Evolutionary conservation across 495 filamentous ascomycete genomes (phyloP).

Genomic region (Diplogelasinospora grovesii): DNA sequence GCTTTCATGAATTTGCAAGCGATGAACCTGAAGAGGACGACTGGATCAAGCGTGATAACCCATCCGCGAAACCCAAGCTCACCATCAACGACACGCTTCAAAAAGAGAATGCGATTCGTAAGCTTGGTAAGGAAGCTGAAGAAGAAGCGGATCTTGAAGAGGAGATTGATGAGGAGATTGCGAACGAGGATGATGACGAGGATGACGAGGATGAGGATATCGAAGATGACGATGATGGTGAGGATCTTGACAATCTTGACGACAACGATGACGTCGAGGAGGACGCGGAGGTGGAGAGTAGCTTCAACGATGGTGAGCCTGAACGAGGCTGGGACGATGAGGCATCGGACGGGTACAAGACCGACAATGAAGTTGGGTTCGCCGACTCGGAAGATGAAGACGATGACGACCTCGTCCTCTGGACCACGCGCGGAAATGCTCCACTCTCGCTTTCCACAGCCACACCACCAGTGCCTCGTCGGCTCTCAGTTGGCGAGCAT

Average conservation of each 20-base stretch:
- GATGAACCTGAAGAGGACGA: conserved; percentile 74
- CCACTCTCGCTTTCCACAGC: conserved; percentile 28
- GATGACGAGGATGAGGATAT: conserved; percentile 37
- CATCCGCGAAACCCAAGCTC: conserved; percentile 56
- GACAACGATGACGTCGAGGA: conserved; percentile 28
- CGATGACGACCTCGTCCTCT: conserved; percentile 74
- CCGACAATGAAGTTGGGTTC: conserved; percentile 93
- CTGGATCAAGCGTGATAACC: conserved; percentile 64
- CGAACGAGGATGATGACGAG: conserved; percentile 49
- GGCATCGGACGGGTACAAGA: conserved; percentile 72
- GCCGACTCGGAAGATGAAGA: conserved; percentile 84
- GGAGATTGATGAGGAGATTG: conserved; percentile 55
- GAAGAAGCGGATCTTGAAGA: conserved; percentile 74
- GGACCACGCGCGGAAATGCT: conserved; percentile 59
- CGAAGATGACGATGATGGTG: conserved; percentile 46
- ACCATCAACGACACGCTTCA: conserved; percentile 84
- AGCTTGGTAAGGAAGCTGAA: conserved; percentile 83
- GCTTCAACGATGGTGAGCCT: conserved; percentile 35
- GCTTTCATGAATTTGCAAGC: conserved; percentile 92
- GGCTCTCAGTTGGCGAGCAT: conserved; percentile 30
- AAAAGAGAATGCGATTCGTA: conserved; percentile 84
- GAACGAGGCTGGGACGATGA: conserved; percentile 63
- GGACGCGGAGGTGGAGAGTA: conserved; percentile 42
- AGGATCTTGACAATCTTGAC: conserved; percentile 42
- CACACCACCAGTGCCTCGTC: conserved; percentile 30